Base-by-base conservation (phyloP, 352 stramenopile species). In the Phytophthora sp. region DNA sequence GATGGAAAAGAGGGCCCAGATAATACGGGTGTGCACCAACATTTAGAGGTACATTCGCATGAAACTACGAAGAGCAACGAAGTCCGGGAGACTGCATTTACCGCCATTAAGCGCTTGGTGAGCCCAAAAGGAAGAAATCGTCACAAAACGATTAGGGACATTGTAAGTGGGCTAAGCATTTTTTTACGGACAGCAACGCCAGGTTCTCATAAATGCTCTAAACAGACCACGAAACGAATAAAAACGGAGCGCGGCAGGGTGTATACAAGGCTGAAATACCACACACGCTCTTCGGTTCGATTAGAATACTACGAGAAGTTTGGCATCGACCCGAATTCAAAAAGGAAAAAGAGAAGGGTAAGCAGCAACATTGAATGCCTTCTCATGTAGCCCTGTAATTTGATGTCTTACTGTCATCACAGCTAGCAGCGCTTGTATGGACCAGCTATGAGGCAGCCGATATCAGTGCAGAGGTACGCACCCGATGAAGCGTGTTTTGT, bases 321-420 rank as follows among this genome's bases (percentile, higher is more conserved):
- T 72, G 58, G 65, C n/a, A 88, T 92, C 50, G 54, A 76, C 1
- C 13, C 48, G 10, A 44, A 58, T 6, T 82, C 72, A 32, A 90
- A 87, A 39, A 88, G 74, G 61, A 92, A 90, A 72, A 94, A 94
- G 52, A 80, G 72, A 57, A 78, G 66, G 45, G 82, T 89, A 26
- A 38, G 76, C 63, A 18, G 39, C 18, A 34, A 32, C 15, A n/a
- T 28, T 17, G 26, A n/a, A n/a, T n/a, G n/a, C n/a, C n/a, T 17
- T 53, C 13, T 30, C 18, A 10, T 32, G 38, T 23, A 51, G 7
- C 41, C 27, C 2, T 30, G n/a, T 43, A 26, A 24, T 18, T 48
- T 51, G 13, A 43, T n/a, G n/a, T n/a, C n/a, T n/a, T n/a, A n/a
- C n/a, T 44, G 4, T 43, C 34, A 31, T 32, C 20, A 44, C 34